Evolutionary conservation across 73 alveolate species (phyloP).

Genomic region (Paramecium caudatum): DNA sequence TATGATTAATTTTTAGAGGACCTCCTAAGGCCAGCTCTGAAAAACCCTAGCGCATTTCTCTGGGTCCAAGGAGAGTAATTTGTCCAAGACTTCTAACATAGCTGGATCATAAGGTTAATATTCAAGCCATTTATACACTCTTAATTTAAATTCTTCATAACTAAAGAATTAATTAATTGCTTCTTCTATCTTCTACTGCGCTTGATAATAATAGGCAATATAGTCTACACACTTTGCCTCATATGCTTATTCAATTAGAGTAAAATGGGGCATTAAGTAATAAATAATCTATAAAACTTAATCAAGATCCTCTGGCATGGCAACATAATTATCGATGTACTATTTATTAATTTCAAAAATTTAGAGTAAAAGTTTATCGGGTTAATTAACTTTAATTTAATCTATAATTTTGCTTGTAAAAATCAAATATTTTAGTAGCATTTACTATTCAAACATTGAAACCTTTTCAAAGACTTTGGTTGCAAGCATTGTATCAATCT

Average conservation of each 20-base stretch:
- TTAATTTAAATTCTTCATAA: conserved; percentile 31
- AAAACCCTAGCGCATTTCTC: conserved; percentile 48
- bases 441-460: neutral
- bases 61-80: conserved; percentile 6
- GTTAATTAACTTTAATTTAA: neutral
- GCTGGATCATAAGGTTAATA: neutral
- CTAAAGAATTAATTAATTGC: neutral
- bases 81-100: conserved; percentile 34
- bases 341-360: conserved; percentile 36
- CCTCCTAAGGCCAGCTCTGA: conserved; percentile 44
- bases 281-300: conserved; percentile 11
- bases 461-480: conserved; percentile 27
- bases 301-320: conserved; percentile 60
- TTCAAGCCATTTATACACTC: conserved; percentile 54
- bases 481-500: neutral
- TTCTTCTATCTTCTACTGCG: neutral
- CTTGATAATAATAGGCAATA: conserved; percentile 10
- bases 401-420: conserved; percentile 31
- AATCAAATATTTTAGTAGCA: neutral
- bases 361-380: neutral
- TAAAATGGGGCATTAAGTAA: conserved; percentile 36
- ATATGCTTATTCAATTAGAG: neutral
- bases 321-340: conserved; percentile 23
- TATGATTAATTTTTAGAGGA: neutral
- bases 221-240: conserved; percentile 43